Evolutionary conservation across 2,329 filamentous ascomycete species (phyloP).

Genomic region (Gnomoniopsis sp.): DNA sequence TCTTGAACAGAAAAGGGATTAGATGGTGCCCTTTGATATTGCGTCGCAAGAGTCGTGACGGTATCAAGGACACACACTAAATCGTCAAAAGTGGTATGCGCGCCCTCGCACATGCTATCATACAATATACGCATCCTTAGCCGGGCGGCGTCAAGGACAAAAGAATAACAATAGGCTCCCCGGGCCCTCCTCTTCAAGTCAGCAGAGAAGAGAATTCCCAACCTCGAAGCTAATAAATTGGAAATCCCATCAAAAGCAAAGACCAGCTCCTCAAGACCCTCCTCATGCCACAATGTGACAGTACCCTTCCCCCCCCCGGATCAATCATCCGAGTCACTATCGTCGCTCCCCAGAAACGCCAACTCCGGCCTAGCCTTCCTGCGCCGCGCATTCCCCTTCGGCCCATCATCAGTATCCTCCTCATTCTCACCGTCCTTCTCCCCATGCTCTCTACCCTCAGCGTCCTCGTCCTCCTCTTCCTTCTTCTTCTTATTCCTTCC

Average conservation of each 20-base stretch:
- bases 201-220: too few relatives aligned
- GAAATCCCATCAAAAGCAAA: not conserved
- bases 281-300: not conserved
- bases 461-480: slow-evolving; percentile 24
- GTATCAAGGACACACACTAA: too few relatives aligned
- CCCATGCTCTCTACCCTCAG: slow-evolving; percentile 23
- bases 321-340: slow-evolving; percentile 66
- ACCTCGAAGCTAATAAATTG: not conserved
- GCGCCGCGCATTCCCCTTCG: slow-evolving; percentile 41
- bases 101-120: not conserved
- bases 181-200: too few relatives aligned
- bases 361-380: slow-evolving; percentile 48
- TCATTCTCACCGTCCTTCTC: slow-evolving; percentile 29
- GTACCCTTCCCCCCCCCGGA: not conserved
- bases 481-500: slow-evolving; percentile 25
- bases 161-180: too few relatives aligned
- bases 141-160: too few relatives aligned
- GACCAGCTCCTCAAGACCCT: not conserved
- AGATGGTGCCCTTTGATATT: too few relatives aligned
- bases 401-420: slow-evolving; percentile 29
- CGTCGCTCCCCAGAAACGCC: slow-evolving; percentile 67
- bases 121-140: not conserved
- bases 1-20: too few relatives aligned
- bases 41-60: too few relatives aligned
- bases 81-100: not conserved